phyloP scores from a whole-genome alignment of 768 basidiomycete genomes.

The Mycena maculata region DNA sequence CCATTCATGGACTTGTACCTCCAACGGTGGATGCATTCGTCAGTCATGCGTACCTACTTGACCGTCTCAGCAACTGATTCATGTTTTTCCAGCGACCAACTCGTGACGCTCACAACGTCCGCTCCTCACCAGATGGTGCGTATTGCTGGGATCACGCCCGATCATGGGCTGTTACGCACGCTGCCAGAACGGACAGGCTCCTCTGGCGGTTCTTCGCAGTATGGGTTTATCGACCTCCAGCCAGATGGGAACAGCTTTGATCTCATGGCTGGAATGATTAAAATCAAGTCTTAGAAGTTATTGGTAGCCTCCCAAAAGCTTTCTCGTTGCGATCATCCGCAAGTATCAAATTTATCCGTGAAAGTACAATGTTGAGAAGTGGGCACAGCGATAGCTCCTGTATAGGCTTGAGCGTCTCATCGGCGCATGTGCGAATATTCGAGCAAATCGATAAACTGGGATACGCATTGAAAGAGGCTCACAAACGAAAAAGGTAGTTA shows the following conservation, averaged over 20 bases:
- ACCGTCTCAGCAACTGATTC: constrained; percentile 1
- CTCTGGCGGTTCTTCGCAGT: constrained; percentile 36
- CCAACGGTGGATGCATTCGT: constrained; percentile 93
- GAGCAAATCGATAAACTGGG: no score
- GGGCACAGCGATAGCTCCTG: no score
- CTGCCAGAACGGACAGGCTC: constrained; percentile 63
- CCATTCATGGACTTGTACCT: constrained; percentile 87
- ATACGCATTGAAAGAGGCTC: no score
- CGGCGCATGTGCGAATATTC: no score
- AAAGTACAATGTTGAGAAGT: no score
- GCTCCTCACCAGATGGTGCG: constrained; percentile 77
- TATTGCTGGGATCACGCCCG: constrained; percentile 87
- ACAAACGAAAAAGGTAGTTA: no score
- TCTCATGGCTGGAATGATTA: constrained; percentile 90
- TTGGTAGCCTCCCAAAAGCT: no score
- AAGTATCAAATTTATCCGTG: no score
- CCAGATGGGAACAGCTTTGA: constrained; percentile 99
- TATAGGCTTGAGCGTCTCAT: no score
- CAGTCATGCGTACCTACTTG: constrained; percentile 46
- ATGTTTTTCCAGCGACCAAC: constrained; percentile 72
- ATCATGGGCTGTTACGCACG: constrained; percentile 90
- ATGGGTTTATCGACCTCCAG: constrained; percentile 87
- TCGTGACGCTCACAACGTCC: constrained; percentile 84
- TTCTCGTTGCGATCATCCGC: no score
- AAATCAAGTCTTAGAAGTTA: constrained; percentile 50